These are phyloP conservation scores for Cyclanthera cordifolia DNA, from an alignment of 306 rosid genomes.

Conservation along the genomic window DNA sequence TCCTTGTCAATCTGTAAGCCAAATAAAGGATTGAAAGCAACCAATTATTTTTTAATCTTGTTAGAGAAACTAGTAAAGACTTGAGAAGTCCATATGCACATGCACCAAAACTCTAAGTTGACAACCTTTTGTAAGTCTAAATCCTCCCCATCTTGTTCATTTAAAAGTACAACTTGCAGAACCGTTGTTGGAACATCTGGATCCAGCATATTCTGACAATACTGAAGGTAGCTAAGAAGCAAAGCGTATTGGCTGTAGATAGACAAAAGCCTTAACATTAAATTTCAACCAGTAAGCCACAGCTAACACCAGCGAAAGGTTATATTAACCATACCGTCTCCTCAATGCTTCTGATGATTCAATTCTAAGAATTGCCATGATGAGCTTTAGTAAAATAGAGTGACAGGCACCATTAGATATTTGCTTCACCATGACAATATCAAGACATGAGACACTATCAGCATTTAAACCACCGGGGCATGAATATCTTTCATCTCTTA, in stretches of 20 bases:
- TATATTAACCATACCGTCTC: conserved; percentile 55
- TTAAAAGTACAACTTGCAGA: conserved; percentile 64
- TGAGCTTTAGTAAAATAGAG: conserved; percentile 76
- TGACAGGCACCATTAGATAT: conserved; percentile 87
- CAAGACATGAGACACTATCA: conserved; percentile 65
- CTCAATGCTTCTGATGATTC: conserved; percentile 93
- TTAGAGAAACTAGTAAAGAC: background rate
- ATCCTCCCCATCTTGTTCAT: conserved; percentile 74
- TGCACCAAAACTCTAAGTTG: conserved; percentile 8
- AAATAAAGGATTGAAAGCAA: conserved; percentile 3
- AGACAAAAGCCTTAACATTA: conserved; percentile 27
- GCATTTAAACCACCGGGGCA: conserved; percentile 66
- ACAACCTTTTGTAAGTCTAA: conserved; percentile 78
- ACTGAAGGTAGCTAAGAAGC: conserved; percentile 93
- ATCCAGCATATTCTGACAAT: conserved; percentile 76
- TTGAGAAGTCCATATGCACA: background rate
- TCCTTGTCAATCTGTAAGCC: conserved; percentile 71
- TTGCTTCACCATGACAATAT: conserved; percentile 69
- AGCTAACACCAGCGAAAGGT: conserved; percentile 4
- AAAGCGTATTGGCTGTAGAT: conserved; percentile 78
- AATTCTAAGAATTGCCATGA: conserved; percentile 65
- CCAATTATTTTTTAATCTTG: background rate
- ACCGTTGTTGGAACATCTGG: conserved; percentile 84
- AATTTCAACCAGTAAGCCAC: conserved; percentile 24
- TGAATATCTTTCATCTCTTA: conserved; percentile 84